Percentiles rank a stretch among this genome's conserved stretches.
These are phyloP conservation scores for Hippophae gyantsensis DNA, from an alignment of 306 rosid species.

Conservation along the genomic window DNA sequence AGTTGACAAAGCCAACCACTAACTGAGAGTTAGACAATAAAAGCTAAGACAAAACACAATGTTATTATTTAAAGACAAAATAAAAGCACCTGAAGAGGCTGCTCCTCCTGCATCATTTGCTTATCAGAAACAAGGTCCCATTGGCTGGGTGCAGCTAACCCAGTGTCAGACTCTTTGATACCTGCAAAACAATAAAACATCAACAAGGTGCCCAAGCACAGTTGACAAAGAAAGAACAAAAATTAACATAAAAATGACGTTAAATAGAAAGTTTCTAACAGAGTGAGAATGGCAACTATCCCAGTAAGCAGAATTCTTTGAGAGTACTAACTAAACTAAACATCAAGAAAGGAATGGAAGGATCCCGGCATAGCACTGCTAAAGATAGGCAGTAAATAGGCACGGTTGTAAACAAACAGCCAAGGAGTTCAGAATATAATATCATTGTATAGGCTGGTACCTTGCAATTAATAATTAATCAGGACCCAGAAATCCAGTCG, in stretches of 20 bases:
- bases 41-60: background rate
- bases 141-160: constrained; percentile 98
- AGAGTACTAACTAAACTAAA: background rate
- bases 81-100: constrained; percentile 84
- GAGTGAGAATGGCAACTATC: background rate
- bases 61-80: background rate
- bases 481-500: no score
- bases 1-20: constrained; percentile 18
- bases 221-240: background rate
- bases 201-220: no score
- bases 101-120: constrained; percentile 99
- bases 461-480: no score
- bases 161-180: constrained; percentile 98
- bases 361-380: background rate
- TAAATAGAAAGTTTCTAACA: background rate
- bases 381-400: background rate
- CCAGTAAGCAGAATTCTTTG: background rate
- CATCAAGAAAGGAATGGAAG: background rate
- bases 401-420: no score
- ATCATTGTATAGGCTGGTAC: no score
- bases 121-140: constrained; percentile 99
- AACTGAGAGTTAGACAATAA: constrained; percentile 14
- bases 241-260: background rate
- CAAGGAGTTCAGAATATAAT: no score
- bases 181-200: constrained; percentile 31